Evolutionary conservation across 208 protist genomes (phyloP).

Genomic region (Trypanosomatidae sp.): DNA sequence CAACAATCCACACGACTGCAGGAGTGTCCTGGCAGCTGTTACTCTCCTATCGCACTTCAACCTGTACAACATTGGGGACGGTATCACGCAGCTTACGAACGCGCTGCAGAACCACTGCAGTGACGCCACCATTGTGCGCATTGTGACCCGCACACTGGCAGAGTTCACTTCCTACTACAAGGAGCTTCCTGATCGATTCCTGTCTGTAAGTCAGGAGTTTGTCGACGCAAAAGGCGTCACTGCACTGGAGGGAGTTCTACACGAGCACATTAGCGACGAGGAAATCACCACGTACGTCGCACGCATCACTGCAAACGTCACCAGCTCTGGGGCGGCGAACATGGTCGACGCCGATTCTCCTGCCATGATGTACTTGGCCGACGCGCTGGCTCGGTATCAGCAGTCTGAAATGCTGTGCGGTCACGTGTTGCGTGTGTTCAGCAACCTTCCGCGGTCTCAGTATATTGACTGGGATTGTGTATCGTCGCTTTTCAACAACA

Average conservation of each 20-base stretch:
- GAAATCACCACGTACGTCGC: slow-evolving; percentile 68
- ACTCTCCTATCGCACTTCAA: slow-evolving; percentile 87
- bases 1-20: slow-evolving; percentile 48
- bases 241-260: slow-evolving; percentile 67
- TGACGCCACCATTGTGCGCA: slow-evolving; percentile 49
- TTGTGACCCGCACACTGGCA: slow-evolving; percentile 64
- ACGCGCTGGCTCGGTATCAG: slow-evolving; percentile 59
- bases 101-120: slow-evolving; percentile 51
- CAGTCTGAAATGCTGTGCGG: slow-evolving; percentile 70
- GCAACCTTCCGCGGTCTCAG: slow-evolving; percentile 72
- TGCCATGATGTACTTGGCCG: slow-evolving; percentile 63
- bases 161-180: slow-evolving; percentile 88
- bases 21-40: slow-evolving; percentile 57
- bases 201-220: slow-evolving; percentile 63
- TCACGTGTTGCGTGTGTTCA: slow-evolving; percentile 80
- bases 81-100: slow-evolving; percentile 74
- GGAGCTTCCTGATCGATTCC: slow-evolving; percentile 77
- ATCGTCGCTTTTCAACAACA: slow-evolving; percentile 56
- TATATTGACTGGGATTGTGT: slow-evolving; percentile 81
- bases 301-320: slow-evolving; percentile 76
- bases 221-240: slow-evolving; percentile 65
- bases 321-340: slow-evolving; percentile 56
- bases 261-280: slow-evolving; percentile 66
- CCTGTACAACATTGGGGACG: slow-evolving; percentile 81
- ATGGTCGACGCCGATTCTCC: slow-evolving; percentile 56